A percentile compares a stretch with the other conserved stretches of the same genome.
Evolutionary conservation across 2,329 filamentous ascomycete genomes (phyloP).

Genomic region (Nectriaceae sp.): DNA sequence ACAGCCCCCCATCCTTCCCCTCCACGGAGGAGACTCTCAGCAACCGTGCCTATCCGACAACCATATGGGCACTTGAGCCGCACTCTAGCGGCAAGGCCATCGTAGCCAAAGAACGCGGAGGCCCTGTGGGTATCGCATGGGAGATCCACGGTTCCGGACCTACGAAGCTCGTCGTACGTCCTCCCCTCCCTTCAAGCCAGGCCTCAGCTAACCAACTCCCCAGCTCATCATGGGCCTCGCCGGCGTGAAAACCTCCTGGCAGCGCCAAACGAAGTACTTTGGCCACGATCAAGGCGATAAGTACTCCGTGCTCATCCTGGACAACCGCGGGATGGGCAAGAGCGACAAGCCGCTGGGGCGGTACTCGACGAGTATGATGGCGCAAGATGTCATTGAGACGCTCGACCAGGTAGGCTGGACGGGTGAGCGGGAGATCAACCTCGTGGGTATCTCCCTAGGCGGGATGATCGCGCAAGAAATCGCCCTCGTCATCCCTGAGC

Average conservation of each 20-base stretch:
- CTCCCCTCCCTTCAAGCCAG: background rate
- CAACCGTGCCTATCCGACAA: slow-evolving; percentile 67
- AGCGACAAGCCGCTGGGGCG: slow-evolving; percentile 76
- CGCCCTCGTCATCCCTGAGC: slow-evolving; percentile 52
- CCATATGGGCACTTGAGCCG: slow-evolving; percentile 70
- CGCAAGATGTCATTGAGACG: slow-evolving; percentile 73
- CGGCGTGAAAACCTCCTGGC: slow-evolving; percentile 69
- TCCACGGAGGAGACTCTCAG: slow-evolving; percentile 59
- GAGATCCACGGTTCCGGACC: slow-evolving; percentile 78
- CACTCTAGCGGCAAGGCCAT: slow-evolving; percentile 59
- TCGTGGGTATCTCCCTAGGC: slow-evolving; percentile 81
- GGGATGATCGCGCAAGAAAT: slow-evolving; percentile 93
- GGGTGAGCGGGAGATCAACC: slow-evolving; percentile 54
- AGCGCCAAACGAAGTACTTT: slow-evolving; percentile 81
- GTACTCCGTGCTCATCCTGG: slow-evolving; percentile 76
- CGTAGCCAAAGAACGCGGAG: slow-evolving; percentile 71
- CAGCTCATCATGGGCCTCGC: slow-evolving; percentile 84
- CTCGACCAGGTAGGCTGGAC: slow-evolving; percentile 71
- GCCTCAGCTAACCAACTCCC: slow-evolving; percentile 2
- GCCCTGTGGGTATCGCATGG: slow-evolving; percentile 75
- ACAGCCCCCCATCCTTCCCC: no score
- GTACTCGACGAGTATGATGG: slow-evolving; percentile 86
- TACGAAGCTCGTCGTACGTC: slow-evolving; percentile 70
- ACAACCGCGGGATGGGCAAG: slow-evolving; percentile 83
- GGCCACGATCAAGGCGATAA: slow-evolving; percentile 67